Evolutionary conservation across 164 flowering plant species (phyloP).

Genomic region (Macadamia tetraphylla): DNA sequence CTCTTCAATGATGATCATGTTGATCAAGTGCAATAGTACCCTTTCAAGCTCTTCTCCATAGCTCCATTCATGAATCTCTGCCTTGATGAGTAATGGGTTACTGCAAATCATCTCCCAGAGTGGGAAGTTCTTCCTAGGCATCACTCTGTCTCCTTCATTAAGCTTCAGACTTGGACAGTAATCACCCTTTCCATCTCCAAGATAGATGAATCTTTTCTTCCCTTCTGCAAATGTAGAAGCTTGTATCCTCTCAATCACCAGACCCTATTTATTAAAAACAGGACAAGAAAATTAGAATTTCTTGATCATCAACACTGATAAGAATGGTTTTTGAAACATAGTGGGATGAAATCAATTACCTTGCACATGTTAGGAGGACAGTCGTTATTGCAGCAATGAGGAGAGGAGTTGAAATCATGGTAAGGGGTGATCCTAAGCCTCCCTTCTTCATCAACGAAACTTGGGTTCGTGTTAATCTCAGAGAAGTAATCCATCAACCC

Average conservation of each 20-base stretch:
- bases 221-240: constrained; percentile 22
- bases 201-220: constrained; percentile 51
- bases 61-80: constrained; percentile 58
- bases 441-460: constrained; percentile 59
- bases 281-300: not conserved
- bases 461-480: constrained; percentile 73
- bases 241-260: constrained; percentile 48
- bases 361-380: constrained; percentile 99
- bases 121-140: constrained; percentile 79
- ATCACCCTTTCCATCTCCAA: constrained; percentile 84
- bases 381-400: constrained; percentile 56
- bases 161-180: constrained; percentile 72
- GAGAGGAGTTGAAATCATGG: constrained; percentile 48
- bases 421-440: constrained; percentile 58
- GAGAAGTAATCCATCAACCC: constrained; percentile 55
- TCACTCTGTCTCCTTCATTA: constrained; percentile 32
- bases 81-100: constrained; percentile 43
- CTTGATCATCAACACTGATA: no score
- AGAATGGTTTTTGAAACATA: no score
- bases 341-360: constrained; percentile 31
- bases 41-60: constrained; percentile 57
- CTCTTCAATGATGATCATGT: constrained; percentile 9
- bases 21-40: constrained; percentile 27
- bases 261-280: constrained; percentile 31
- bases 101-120: constrained; percentile 56